Base-by-base conservation (phyloP, 345 rosid species). In the Eucalyptus regnans region DNA sequence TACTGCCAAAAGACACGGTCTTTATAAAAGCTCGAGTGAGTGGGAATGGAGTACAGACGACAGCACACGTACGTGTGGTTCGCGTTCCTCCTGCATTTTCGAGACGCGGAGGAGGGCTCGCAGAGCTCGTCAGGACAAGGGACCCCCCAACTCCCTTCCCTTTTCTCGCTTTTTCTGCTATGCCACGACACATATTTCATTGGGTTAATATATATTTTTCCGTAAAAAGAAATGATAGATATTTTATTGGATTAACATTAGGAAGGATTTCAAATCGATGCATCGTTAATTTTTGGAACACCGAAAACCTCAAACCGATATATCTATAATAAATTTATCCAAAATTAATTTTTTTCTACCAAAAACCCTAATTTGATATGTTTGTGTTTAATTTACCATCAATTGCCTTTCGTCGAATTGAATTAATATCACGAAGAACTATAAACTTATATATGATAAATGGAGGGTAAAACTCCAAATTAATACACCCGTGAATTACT, bases 401-500 rank as follows among this genome's bases (percentile, higher is more conserved):
- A 22, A 8, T 56, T 9, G 9, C 3, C 5, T 56, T 56, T 56
- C 1, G 0, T 56, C 12, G 4, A 56, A 56, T 56, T 22, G 0
- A 56, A 56, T 56, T 22, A 56, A 22, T 9, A 22, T 3, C 5
- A 23, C 1, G 1, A 23, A 56, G 1, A 56, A 56, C 0, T 22
- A 23, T 56, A 56, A 56, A 23, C 3, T 23, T 8, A 22, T 23
- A 23, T 56, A 56, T 56, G 12, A 56, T 0, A 23, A 56, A 56
- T 56, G 5, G 62, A 56, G 6, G 12, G 27, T 56, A 56, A 56
- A 56, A 56, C 1, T 0, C 6, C 0, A 56, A 56, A 56, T 56
- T 0, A 0, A 0, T 56, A 22, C 0, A 22, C 4, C 12, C 3
- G 0, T 56, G 0, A 56, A 56, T 0, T 56, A 56, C 1, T 23